Evolutionary conservation across 176 grass and related monocot species (phyloP), one percentile per base, ranked within the genome.

Genomic region (Eleusine coracana): DNA sequence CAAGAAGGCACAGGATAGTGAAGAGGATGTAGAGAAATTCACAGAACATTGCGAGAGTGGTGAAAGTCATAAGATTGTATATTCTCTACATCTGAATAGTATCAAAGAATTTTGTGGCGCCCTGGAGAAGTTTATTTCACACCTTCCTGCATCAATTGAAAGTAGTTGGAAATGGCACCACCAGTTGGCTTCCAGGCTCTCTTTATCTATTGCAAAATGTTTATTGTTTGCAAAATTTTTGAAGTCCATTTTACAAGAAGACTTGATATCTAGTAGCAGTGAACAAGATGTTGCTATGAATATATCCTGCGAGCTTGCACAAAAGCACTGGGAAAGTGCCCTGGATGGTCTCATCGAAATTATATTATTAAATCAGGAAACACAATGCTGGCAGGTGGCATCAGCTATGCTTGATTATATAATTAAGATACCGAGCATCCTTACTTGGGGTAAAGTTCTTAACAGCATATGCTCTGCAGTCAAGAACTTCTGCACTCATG

Each of bases 361-460:
- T 62, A 89, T 98, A 78, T 87, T 86, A 70, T 73, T 66, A 89
- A 92, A 75, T 89, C 92, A 92, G 84, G 65, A 91, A 81, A 91
- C 91, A 60, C 92, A 93, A 73, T 93, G 82, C 72, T 98, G 95
- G 95, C 88, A 94, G 81, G 87, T 95, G 79, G 86, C 92, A 82
- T 91, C 87, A 60, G 71, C 79, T 68, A 88, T 98, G 92, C 81
- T 95, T 25, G 92, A 95, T 67, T 98, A 87, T 87, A 45, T 97
- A 56, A 83, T 91, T 39, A 82, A 88, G 67, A 63, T 97, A 31
- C 88, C 90, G 28, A 52, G 91, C 39, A 39, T 89, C 68, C 73
- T 94, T 78, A 78, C 81, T 68, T 87, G 91, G 76, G 75, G 51
- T 67, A 85, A 70, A 79, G 83, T 91, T 55, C 75, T 93, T 55